These are phyloP conservation scores for Didymella lethalis DNA, from an alignment of 2,329 filamentous ascomycete species.

Conservation along the genomic window DNA sequence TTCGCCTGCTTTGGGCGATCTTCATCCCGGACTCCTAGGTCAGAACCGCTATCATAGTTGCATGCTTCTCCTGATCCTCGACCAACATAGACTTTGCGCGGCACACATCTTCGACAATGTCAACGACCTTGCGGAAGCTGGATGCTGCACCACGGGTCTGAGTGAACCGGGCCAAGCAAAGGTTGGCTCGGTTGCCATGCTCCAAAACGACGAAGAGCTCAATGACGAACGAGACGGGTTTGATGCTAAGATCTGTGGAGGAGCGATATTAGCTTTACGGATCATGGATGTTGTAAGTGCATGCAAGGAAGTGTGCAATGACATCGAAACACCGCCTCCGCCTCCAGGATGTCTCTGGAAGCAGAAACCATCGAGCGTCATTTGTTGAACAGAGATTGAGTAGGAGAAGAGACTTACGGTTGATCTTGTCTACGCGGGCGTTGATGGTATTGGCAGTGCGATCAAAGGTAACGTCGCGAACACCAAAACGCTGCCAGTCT, in stretches of 20 bases:
- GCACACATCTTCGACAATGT: constrained; percentile 76
- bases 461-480: constrained; percentile 79
- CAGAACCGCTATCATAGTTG: constrained; percentile 55
- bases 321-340: constrained; percentile 27
- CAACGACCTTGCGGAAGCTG: constrained; percentile 84
- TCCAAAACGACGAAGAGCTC: constrained; percentile 91
- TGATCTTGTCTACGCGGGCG: constrained; percentile 76
- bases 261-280: background rate
- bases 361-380: constrained; percentile 24
- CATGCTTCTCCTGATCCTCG: constrained; percentile 59
- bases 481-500: constrained; percentile 83
- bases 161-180: constrained; percentile 84
- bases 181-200: constrained; percentile 76
- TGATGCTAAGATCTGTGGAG: constrained; percentile 75
- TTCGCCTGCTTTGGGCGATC: background rate
- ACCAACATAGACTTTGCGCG: constrained; percentile 72
- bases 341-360: constrained; percentile 31
- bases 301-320: constrained; percentile 22
- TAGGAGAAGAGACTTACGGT: constrained; percentile 68
- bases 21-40: constrained; percentile 24
- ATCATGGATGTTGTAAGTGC: too few relatives aligned
- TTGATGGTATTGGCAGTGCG: constrained; percentile 81
- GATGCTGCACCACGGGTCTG: constrained; percentile 92
- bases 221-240: constrained; percentile 85
- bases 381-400: constrained; percentile 26